Evolutionary conservation across 257 asterid genomes (phyloP), one percentile per base, ranked within the genome.

Genomic region (Salvia miltiorrhiza): DNA sequence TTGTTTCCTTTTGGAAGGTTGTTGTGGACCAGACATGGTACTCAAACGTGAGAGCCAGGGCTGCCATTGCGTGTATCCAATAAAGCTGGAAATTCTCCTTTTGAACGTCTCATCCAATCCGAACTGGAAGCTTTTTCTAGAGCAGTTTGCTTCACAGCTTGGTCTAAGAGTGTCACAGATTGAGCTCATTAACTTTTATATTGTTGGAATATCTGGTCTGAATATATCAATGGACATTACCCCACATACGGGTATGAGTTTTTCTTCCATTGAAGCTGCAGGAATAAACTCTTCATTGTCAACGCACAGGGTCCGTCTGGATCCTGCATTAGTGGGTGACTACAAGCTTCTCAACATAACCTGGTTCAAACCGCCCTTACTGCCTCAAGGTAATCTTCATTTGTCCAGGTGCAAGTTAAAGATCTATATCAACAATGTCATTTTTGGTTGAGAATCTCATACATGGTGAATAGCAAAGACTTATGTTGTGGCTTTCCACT

Each of bases 191-290:
- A 87, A 93, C 83, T 90, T 93, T 79, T 93, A 90, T 72, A 62
- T 90, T 72, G 87, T 93, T 74, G 79, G 87, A 69, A 66, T 84
- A 77, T 84, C 93, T 41, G 86, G 87, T 61, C 96, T 93, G 72
- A 90, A 93, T 84, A 90, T 93, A 79, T 93, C 98, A 8, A 93
- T 93, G 98, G 96, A 90, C 76, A 75, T 93, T 60, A 87, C 89
- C 70, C 98, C 98, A 33, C 83, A 80, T 62, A 82, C 73, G 65
- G 97, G 90, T 50, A 49, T 90, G 70, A 80, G 88, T 67, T 90
- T 93, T 79, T 81, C 97, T 45, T 81, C 86, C 72, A 77, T 41
- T 23, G 93, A 90, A 73, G 94, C 90, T 75, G 77, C 85, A 67
- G 72, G 75, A 63, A 87, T 93, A 78, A 87, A 83, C 73, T 73